phyloP scores from a whole-genome alignment of 495 filamentous ascomycete genomes.

The Massariosphaeria phaeospora region DNA sequence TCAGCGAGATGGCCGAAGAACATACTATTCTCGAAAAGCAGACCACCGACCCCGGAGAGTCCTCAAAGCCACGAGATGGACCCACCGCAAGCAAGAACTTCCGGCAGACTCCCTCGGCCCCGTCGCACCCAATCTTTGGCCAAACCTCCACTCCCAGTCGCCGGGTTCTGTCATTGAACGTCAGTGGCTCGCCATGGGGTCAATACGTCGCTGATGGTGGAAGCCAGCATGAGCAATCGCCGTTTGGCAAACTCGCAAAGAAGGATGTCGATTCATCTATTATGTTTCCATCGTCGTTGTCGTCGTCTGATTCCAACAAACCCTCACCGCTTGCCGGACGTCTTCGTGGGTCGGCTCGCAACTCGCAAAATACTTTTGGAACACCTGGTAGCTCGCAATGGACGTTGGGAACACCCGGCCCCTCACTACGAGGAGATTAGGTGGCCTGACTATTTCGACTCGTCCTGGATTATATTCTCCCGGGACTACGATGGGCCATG shows the following conservation, averaged over 20 bases:
- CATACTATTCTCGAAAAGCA: neutral
- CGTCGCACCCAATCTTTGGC: constrained; percentile 4
- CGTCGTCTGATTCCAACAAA: no score
- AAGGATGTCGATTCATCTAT: neutral
- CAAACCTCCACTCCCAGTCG: constrained; percentile 10
- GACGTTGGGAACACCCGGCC: no score
- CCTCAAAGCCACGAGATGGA: neutral
- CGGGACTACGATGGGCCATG: no score
- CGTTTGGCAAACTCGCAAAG: constrained; percentile 1
- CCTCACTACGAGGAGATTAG: no score
- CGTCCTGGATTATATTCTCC: no score
- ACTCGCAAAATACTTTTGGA: no score
- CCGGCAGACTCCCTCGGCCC: neutral
- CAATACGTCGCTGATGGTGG: no score
- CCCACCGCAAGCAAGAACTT: neutral
- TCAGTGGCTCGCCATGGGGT: constrained; percentile 10
- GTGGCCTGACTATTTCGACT: no score
- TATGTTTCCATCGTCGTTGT: no score
- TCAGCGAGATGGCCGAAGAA: neutral
- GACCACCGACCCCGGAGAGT: neutral
- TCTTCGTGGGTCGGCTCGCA: no score
- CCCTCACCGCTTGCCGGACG: no score
- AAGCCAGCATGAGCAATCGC: constrained; percentile 11
- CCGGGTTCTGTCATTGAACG: constrained; percentile 2
- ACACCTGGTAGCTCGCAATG: no score